Evolutionary conservation across 2,329 filamentous ascomycete genomes (phyloP).

Genomic region (Ophiosphaerella herpotricha): DNA sequence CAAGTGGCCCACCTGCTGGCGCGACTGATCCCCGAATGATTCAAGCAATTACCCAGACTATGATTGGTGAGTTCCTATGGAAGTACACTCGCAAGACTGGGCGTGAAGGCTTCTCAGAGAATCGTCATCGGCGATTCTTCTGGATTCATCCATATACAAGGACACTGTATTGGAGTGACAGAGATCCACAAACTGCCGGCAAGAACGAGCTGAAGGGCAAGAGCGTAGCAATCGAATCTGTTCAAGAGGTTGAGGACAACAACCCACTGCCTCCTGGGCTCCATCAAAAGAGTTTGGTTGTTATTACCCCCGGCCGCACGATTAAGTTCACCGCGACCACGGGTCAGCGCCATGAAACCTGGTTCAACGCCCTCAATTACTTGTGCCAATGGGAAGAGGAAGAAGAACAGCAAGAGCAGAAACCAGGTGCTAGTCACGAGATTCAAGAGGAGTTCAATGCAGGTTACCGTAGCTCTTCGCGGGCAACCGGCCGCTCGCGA

Average conservation of each 20-base stretch:
- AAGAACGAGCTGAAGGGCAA: constrained; percentile 78
- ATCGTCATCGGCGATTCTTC: constrained; percentile 93
- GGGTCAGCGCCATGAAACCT: constrained; percentile 93
- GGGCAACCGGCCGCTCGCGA: constrained; percentile 56
- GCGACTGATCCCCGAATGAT: constrained; percentile 96
- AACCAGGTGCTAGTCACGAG: constrained; percentile 61
- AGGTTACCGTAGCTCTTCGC: constrained; percentile 54
- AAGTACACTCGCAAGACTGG: constrained; percentile 97
- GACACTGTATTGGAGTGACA: constrained; percentile 94
- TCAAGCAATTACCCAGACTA: constrained; percentile 97
- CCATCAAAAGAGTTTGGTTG: constrained; percentile 89
- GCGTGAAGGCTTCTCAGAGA: constrained; percentile 85
- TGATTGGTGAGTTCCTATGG: constrained; percentile 99
- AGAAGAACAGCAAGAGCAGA: constrained; percentile 56
- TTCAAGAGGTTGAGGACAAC: constrained; percentile 89
- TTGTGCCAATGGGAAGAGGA: constrained; percentile 73
- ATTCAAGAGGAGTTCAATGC: constrained; percentile 79
- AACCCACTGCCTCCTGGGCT: constrained; percentile 94
- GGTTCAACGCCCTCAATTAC: constrained; percentile 97
- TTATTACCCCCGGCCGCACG: constrained; percentile 84
- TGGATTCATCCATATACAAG: constrained; percentile 98
- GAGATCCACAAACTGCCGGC: constrained; percentile 80
- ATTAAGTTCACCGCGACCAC: constrained; percentile 96
- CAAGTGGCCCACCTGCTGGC: constrained; percentile 64
- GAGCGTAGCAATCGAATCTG: constrained; percentile 91